These are phyloP conservation scores for Conringia planisiliqua DNA, from an alignment of 345 rosid species.

Conservation along the genomic window DNA sequence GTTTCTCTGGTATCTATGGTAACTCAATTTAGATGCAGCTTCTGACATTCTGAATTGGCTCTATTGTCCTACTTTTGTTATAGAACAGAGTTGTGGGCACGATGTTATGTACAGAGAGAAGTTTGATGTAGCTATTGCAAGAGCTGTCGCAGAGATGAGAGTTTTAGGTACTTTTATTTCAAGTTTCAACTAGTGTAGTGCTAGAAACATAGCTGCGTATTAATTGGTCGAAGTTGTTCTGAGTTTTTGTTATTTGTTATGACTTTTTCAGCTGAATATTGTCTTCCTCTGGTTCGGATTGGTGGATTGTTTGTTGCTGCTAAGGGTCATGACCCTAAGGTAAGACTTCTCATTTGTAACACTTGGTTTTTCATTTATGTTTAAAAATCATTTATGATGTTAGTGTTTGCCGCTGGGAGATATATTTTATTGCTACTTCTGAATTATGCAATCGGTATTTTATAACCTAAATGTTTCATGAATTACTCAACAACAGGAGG, in stretches of 20 bases:
- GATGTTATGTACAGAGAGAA: slow-evolving; percentile 58
- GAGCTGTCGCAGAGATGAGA: slow-evolving; percentile 98
- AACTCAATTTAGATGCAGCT: neutral
- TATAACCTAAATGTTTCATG: neutral
- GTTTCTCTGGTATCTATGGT: neutral
- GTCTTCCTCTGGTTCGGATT: slow-evolving; percentile 88
- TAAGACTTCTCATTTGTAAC: slow-evolving; percentile 24
- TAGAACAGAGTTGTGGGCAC: slow-evolving; percentile 74
- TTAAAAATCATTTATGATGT: neutral
- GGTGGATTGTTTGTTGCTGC: slow-evolving; percentile 97
- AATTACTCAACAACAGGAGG: slow-evolving; percentile 43
- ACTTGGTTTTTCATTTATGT: neutral
- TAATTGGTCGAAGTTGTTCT: slow-evolving; percentile 4
- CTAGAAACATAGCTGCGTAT: neutral
- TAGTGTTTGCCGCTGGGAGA: neutral
- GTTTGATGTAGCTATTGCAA: slow-evolving; percentile 89
- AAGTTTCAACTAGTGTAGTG: neutral
- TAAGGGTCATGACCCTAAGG: slow-evolving; percentile 93
- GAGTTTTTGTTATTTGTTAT: slow-evolving; percentile 1
- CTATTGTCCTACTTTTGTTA: slow-evolving; percentile 16
- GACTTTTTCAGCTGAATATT: slow-evolving; percentile 74
- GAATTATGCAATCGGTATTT: neutral
- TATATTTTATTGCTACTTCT: neutral
- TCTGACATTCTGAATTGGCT: neutral
- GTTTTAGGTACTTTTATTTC: slow-evolving; percentile 52